Evolutionary conservation across 2,329 filamentous ascomycete genomes (phyloP).

Genomic region (Cadophora sp.): DNA sequence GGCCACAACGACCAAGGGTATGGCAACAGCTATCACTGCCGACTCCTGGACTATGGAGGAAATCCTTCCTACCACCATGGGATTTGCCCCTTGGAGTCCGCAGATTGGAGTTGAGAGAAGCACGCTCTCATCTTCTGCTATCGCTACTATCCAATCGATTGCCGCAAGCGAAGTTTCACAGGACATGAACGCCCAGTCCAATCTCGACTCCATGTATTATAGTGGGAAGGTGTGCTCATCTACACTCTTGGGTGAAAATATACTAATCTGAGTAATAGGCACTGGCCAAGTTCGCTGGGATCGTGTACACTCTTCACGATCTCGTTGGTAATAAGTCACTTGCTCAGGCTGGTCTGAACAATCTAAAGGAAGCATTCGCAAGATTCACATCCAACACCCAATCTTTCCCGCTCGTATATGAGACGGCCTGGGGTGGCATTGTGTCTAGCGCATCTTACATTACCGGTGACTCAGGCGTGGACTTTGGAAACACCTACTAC

Average conservation of each 20-base stretch:
- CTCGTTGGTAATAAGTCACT: conserved; percentile 64
- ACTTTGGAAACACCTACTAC: conserved; percentile 92
- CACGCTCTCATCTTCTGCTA: conserved; percentile 59
- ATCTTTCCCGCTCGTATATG: conserved; percentile 68
- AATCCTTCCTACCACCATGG: conserved; percentile 73
- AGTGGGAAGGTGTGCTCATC: conserved; percentile 72
- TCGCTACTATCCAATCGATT: conserved; percentile 63
- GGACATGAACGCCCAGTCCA: conserved; percentile 74
- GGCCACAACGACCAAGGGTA: conserved; percentile 85
- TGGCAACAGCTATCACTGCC: conserved; percentile 73
- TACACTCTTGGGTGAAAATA: too few species aligned
- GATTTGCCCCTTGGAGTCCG: conserved; percentile 80
- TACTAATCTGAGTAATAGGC: conserved; percentile 53
- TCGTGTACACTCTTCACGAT: conserved; percentile 70
- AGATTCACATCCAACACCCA: conserved; percentile 73
- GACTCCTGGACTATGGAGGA: conserved; percentile 83
- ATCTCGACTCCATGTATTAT: conserved; percentile 90
- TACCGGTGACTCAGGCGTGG: conserved; percentile 71
- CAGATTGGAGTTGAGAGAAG: conserved; percentile 50
- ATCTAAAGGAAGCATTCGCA: conserved; percentile 71
- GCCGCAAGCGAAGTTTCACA: conserved; percentile 78
- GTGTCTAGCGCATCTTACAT: conserved; percentile 78
- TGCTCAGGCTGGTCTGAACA: conserved; percentile 62
- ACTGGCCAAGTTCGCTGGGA: conserved; percentile 76
- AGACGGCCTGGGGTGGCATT: conserved; percentile 77